These are phyloP conservation scores for Flaveria ramosissima DNA, from an alignment of 129 eudicot species.

Conservation along the genomic window DNA sequence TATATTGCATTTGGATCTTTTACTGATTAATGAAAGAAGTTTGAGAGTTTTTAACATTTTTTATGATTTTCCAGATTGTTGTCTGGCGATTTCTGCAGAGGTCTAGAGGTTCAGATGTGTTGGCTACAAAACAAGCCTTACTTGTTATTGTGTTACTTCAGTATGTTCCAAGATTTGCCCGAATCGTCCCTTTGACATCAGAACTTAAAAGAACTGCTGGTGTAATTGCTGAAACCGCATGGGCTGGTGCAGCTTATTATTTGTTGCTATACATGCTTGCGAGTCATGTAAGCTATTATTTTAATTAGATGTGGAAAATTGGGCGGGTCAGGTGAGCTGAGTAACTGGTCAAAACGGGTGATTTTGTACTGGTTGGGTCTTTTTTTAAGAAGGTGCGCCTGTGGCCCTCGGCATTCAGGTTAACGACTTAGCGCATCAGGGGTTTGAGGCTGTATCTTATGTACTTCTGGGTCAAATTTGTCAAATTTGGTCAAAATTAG, in stretches of 20 bases:
- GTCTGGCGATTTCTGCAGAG: conserved; percentile 80
- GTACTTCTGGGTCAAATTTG: too few relatives aligned
- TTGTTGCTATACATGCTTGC: conserved; percentile 85
- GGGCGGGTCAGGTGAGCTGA: not conserved
- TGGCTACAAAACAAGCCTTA: conserved; percentile 77
- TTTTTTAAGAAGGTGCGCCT: not conserved
- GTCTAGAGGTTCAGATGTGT: conserved; percentile 77
- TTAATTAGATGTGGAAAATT: not conserved
- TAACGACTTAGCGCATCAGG: too few relatives aligned
- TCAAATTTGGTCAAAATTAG: too few relatives aligned
- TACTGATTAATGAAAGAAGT: conserved; percentile 12
- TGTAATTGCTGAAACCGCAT: conserved; percentile 91
- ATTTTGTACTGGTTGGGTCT: too few relatives aligned
- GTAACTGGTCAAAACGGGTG: not conserved
- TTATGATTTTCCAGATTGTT: conserved; percentile 59
- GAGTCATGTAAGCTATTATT: conserved; percentile 70
- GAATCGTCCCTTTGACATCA: conserved; percentile 70
- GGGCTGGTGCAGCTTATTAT: conserved; percentile 95
- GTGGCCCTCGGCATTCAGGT: too few relatives aligned
- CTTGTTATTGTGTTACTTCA: conserved; percentile 72
- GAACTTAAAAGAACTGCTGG: conserved; percentile 91
- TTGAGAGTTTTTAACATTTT: not conserved
- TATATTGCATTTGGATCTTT: not conserved
- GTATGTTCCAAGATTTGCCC: conserved; percentile 68
- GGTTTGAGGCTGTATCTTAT: too few relatives aligned